Base-by-base conservation (phyloP, 805 yeast species). In the Scheffersomyces coipomensis region DNA sequence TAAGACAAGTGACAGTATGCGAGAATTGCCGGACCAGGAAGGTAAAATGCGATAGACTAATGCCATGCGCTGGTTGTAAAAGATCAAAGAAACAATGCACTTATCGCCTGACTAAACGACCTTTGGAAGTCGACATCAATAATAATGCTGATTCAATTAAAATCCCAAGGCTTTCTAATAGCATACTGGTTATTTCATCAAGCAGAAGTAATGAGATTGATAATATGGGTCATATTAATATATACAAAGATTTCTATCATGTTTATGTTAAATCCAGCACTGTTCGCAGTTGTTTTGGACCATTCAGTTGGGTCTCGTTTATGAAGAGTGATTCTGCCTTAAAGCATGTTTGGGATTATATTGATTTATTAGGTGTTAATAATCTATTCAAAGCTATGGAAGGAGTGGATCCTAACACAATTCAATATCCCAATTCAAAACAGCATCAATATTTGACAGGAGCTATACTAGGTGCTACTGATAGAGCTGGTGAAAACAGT, bases 61-160 rank as follows among this genome's bases (percentile, higher is more conserved):
- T 53, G 10, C 76, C 77, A 1, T 58, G 71, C 32, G 48, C 47
- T 5, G 39, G 48, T 2, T 65, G 71, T 46, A 33, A 51, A 26
- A 61, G 58, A 42, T 49, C 54, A 18, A 58, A 56, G 32, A 24
- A 24, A 11, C 5, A 10, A 7, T 24, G 27, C n/a, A 24, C 13
- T 5, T 24, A 24, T 13, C 8, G n/a, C 13, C 27, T 13, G 11
- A 8, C 13, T 24, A 24, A 24, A 13, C 8, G 27, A 10, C 11
- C 13, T 5, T 24, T 24, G n/a, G 27, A 24, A 24, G 12, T n/a
- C n/a, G n/a, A n/a, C n/a, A n/a, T n/a, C n/a, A n/a, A n/a, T n/a
- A n/a, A n/a, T n/a, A n/a, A n/a, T n/a, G n/a, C n/a, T n/a, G n/a
- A n/a, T n/a, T n/a, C n/a, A n/a, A n/a, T n/a, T n/a, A n/a, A n/a